Evolutionary conservation across 257 asterid species (phyloP).

Genomic region (Rehmannia glutinosa): DNA sequence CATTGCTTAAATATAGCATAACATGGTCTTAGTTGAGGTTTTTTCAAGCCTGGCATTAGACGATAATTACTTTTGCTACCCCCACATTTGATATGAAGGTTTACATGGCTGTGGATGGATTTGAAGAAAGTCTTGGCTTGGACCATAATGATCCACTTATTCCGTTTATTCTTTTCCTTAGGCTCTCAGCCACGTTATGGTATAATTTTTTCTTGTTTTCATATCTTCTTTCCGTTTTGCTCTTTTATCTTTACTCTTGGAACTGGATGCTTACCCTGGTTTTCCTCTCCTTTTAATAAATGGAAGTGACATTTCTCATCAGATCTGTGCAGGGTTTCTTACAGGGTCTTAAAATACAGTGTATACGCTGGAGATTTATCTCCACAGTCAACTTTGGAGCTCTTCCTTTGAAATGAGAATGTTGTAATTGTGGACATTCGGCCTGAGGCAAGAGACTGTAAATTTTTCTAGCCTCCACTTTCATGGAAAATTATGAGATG

Average conservation of each 20-base stretch:
- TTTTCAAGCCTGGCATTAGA: too few species aligned
- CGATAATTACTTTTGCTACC: too few species aligned
- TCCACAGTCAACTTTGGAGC: constrained; percentile 64
- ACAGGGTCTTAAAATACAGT: constrained; percentile 61
- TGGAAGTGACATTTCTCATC: constrained; percentile 73
- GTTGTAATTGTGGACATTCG: constrained; percentile 85
- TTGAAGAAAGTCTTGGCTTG: constrained; percentile 66
- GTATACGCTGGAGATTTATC: constrained; percentile 95
- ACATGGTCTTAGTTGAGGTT: too few species aligned
- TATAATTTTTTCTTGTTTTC: too few species aligned
- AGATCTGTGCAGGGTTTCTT: constrained; percentile 96
- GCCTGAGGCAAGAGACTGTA: constrained; percentile 79
- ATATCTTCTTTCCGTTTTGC: constrained; percentile 20
- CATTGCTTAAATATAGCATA: too few species aligned
- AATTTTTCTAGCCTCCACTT: constrained; percentile 27
- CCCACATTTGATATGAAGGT: constrained; percentile 48
- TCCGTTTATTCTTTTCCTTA: constrained; percentile 58
- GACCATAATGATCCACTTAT: constrained; percentile 83
- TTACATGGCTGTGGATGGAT: constrained; percentile 47
- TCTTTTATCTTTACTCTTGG: background rate
- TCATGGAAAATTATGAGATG: constrained; percentile 8
- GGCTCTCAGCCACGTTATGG: constrained; percentile 75
- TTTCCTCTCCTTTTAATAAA: constrained; percentile 15
- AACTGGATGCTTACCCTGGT: too few species aligned
- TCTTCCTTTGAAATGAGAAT: constrained; percentile 57